Percentiles rank a stretch among this genome's conserved stretches.
Evolutionary conservation across 352 stramenopile species (phyloP).

Genomic region (Phytophthora idaei): DNA sequence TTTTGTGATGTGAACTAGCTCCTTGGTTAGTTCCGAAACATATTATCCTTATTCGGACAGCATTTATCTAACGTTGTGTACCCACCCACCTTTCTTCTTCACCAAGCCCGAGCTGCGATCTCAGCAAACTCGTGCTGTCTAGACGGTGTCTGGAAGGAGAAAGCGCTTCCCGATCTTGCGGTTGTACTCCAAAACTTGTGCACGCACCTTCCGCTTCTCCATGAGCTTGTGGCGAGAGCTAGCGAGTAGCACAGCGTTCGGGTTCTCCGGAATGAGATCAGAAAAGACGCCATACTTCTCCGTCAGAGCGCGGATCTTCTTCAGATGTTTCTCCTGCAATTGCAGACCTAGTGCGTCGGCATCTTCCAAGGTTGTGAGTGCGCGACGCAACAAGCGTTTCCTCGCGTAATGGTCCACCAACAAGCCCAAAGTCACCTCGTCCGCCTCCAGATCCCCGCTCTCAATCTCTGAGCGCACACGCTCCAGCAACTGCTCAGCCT

Average conservation of each 20-base stretch:
- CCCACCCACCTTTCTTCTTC: not conserved
- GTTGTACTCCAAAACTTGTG: constrained; percentile 75
- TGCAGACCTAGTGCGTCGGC: constrained; percentile 55
- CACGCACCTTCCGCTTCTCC: constrained; percentile 78
- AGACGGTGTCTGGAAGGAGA: constrained; percentile 59
- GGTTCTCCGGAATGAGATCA: constrained; percentile 79
- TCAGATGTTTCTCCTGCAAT: constrained; percentile 70
- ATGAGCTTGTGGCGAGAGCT: constrained; percentile 74
- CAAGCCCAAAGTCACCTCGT: constrained; percentile 65
- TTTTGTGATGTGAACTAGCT: not conserved
- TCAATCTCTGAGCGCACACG: constrained; percentile 48
- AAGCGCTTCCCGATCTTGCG: constrained; percentile 76
- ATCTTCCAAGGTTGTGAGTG: constrained; percentile 68
- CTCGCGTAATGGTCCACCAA: constrained; percentile 82
- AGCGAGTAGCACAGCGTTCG: constrained; percentile 67
- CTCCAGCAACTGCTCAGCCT: constrained; percentile 58
- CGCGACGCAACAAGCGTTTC: constrained; percentile 64
- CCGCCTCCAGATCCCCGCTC: constrained; percentile 56
- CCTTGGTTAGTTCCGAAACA: not conserved
- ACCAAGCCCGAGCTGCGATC: not conserved
- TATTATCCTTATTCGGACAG: constrained; percentile 6
- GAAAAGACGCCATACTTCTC: constrained; percentile 77
- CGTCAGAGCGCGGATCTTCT: constrained; percentile 68
- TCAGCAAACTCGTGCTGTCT: constrained; percentile 1
- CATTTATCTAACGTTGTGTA: constrained; percentile 13